These are phyloP conservation scores for Suhomyces anneliseae DNA, from an alignment of 1,139 yeast species.

Conservation along the genomic window DNA sequence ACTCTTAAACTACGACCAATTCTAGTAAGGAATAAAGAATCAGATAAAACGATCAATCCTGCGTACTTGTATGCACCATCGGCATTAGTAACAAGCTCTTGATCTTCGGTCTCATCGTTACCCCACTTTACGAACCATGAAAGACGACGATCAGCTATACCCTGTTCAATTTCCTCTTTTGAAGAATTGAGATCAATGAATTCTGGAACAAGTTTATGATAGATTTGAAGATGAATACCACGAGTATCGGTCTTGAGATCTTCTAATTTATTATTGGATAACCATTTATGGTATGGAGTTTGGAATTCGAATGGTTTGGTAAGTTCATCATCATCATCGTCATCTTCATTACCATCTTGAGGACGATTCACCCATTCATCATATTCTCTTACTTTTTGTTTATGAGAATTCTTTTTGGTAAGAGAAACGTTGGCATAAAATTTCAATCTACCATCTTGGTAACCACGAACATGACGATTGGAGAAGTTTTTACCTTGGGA, in stretches of 20 bases:
- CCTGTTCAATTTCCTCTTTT: constrained; percentile 21
- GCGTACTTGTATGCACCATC: constrained; percentile 47
- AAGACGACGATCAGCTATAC: constrained; percentile 37
- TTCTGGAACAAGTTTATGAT: constrained; percentile 44
- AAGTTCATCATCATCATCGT: constrained; percentile 24
- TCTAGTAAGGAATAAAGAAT: constrained; percentile 55
- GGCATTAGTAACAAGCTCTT: constrained; percentile 9
- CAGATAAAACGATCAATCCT: constrained; percentile 64
- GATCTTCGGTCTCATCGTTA: constrained; percentile 22
- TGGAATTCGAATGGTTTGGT: constrained; percentile 40
- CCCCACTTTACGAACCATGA: constrained; percentile 47
- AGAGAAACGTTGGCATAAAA: constrained; percentile 58
- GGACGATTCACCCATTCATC: constrained; percentile 20
- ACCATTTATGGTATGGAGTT: constrained; percentile 36
- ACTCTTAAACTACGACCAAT: constrained; percentile 31
- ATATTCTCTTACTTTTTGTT: constrained; percentile 24
- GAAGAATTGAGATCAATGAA: constrained; percentile 28
- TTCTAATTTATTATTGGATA: constrained; percentile 12
- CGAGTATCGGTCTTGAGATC: constrained; percentile 1
- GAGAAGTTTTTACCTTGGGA: constrained; percentile 60
- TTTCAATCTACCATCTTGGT: constrained; percentile 50
- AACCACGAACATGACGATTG: constrained; percentile 58
- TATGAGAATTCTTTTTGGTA: constrained; percentile 34
- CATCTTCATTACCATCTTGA: constrained; percentile 15
- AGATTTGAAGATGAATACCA: constrained; percentile 10